Evolutionary conservation across 1,284 basidiomycete species (phyloP).

Genomic region (Pseudozyma flocculosa): DNA sequence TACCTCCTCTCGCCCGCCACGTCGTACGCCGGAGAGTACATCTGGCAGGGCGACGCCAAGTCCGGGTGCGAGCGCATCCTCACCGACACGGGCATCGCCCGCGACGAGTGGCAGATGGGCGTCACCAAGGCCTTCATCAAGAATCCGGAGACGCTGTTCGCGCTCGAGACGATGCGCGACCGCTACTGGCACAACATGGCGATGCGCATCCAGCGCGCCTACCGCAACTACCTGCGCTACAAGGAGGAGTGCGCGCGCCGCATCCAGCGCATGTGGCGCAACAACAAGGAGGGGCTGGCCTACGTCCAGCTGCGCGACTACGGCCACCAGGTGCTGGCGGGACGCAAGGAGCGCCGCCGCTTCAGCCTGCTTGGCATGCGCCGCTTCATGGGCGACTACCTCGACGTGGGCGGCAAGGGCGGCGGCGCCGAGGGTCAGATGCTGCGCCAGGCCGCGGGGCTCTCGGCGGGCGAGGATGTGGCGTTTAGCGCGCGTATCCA

Average conservation of each 20-base stretch:
- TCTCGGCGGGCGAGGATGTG: conserved; percentile 58
- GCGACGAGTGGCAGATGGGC: conserved; percentile 99
- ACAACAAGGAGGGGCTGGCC: conserved; percentile 88
- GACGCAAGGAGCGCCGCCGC: conserved; percentile 87
- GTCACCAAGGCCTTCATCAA: conserved; percentile 99
- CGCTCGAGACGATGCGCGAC: conserved; percentile 96
- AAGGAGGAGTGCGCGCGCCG: conserved; percentile 91
- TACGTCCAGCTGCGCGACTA: conserved; percentile 89
- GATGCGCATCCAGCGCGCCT: conserved; percentile 90
- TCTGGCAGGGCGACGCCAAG: conserved; percentile 85
- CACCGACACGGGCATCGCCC: conserved; percentile 89
- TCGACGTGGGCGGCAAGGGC: conserved; percentile 74
- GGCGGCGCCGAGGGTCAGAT: conserved; percentile 73
- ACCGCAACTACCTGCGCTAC: conserved; percentile 91
- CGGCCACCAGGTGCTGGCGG: conserved; percentile 85
- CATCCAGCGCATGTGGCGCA: conserved; percentile 98
- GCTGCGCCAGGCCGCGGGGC: conserved; percentile 72
- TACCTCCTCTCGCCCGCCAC: conserved; percentile 92
- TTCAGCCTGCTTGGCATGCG: conserved; percentile 93
- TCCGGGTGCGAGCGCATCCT: conserved; percentile 92
- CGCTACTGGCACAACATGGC: conserved; percentile 99
- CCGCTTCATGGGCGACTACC: conserved; percentile 94
- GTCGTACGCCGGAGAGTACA: conserved; percentile 98
- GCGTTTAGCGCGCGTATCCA: conserved; percentile 84
- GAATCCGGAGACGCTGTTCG: conserved; percentile 98